Evolutionary conservation across 148 eudicot genomes (phyloP), one percentile per base, ranked within the genome.

Genomic region (Silene uniflora): DNA sequence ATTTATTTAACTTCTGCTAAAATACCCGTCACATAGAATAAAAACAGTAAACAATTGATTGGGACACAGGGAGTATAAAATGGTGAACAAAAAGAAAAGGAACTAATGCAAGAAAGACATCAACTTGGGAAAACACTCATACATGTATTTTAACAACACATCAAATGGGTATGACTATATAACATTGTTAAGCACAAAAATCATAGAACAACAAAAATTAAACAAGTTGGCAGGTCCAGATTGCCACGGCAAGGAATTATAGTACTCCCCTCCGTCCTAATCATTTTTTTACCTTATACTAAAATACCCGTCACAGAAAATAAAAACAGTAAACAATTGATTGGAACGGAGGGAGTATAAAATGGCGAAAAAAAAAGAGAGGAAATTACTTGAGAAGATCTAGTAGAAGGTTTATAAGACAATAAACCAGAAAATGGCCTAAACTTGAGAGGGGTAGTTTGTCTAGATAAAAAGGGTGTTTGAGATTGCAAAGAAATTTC

Each of bases 401-500:
- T 82, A 18, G 62, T 74, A 16, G 80, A 78, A 42, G 79, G 72
- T 69, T 80, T 77, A 54, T 29, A 68, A 62, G 88, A 83, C 35
- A 82, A 70, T 22, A 86, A 80, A 17, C 86, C 89, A 63, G 85
- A 54, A 81, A 82, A 86, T 0, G 86, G 88, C 66, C 87, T 86
- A 74, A 83, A 84, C 74, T 79, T 85, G n/a, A 77, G 76, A 23
- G 71, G 85, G 74, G 85, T 25, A 85, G 46, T 52, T 52, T 77
- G 74, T 39, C 82, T 83, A 32, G 84, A 77, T 70, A 83, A 81
- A 56, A 88, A 12, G 49, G 89, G 81, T 71, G 73, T 83, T 73
- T 80, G 91, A 9, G 80, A 39, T 47, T 84, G 91, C 81, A 87
- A 81, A 69, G 83, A 62, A 22, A 82, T 84, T 62, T 87, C 93